Conservation (phyloP, 306 rosid species). For the Clitoria ternatea region DNA sequence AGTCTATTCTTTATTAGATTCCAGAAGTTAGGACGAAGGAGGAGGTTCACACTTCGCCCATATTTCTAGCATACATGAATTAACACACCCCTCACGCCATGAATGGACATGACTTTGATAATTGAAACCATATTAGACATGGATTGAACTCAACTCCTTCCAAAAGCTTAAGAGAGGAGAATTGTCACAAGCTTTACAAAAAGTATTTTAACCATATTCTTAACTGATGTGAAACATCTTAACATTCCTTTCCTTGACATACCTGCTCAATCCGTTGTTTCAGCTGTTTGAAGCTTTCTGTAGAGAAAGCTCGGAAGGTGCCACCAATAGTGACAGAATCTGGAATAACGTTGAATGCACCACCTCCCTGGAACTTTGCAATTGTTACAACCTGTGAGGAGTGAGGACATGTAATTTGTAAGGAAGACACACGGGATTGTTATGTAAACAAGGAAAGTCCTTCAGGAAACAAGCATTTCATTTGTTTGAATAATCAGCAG, state of each 20-base stretch:
- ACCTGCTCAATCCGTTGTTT: slow-evolving; percentile 68
- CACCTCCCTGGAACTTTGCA: slow-evolving; percentile 85
- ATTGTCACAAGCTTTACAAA: too few relatives aligned
- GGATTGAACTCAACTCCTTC: too few relatives aligned
- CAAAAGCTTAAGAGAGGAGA: too few relatives aligned
- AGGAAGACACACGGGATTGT: slow-evolving; percentile 16
- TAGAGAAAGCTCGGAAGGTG: slow-evolving; percentile 75
- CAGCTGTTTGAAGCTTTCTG: slow-evolving; percentile 46
- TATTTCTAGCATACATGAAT: too few relatives aligned
- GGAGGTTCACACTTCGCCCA: too few relatives aligned
- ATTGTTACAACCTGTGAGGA: slow-evolving; percentile 67
- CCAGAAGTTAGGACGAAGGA: too few relatives aligned
- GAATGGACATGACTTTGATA: too few relatives aligned
- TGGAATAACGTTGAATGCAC: slow-evolving; percentile 89
- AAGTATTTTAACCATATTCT: too few relatives aligned
- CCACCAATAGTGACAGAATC: slow-evolving; percentile 92
- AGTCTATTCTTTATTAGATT: background rate
- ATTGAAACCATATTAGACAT: too few relatives aligned
- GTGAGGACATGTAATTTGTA: background rate
- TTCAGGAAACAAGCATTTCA: background rate
- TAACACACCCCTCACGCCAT: too few relatives aligned
- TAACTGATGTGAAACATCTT: too few relatives aligned
- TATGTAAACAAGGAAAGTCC: slow-evolving; percentile 5
- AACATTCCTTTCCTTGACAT: background rate
- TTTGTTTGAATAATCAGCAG: background rate